Conservation (phyloP, 352 stramenopile genomes). For the Globisporangium spinosum region DNA sequence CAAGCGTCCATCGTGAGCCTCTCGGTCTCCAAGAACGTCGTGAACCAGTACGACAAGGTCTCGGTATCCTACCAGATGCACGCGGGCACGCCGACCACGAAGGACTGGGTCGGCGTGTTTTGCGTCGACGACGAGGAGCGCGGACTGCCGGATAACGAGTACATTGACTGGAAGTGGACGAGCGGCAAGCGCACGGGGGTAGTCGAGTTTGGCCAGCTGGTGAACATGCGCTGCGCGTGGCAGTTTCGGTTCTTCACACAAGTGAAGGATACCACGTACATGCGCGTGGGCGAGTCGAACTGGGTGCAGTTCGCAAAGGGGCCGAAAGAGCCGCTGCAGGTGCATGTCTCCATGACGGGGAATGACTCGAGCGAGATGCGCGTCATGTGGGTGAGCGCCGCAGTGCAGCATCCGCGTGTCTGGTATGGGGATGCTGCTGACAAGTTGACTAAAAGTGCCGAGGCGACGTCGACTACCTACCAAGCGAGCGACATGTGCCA, state of each 20-base stretch:
- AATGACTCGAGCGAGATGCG: conserved; percentile 29
- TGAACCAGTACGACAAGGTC: conserved; percentile 8
- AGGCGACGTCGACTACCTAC: conserved; percentile 7
- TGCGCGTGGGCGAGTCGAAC: conserved; percentile 21
- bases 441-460: background rate
- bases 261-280: conserved; percentile 17
- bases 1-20: background rate
- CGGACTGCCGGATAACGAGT: conserved; percentile 18
- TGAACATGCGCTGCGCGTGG: conserved; percentile 45
- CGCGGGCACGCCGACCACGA: conserved; percentile 2
- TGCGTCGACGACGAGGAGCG: conserved; percentile 25
- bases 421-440: conserved; percentile 17
- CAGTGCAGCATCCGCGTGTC: conserved; percentile 18
- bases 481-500: conserved; percentile 30
- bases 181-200: conserved; percentile 7
- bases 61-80: conserved; percentile 24
- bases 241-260: conserved; percentile 35
- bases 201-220: conserved; percentile 31
- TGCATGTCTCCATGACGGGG: conserved; percentile 30
- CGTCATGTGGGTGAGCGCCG: conserved; percentile 36
- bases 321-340: conserved; percentile 30
- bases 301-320: conserved; percentile 30
- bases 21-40: conserved; percentile 6
- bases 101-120: conserved; percentile 34
- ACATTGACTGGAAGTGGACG: conserved; percentile 18